Evolutionary conservation across 441 rosid species (phyloP).

Genomic region (Biscutella auriculata): DNA sequence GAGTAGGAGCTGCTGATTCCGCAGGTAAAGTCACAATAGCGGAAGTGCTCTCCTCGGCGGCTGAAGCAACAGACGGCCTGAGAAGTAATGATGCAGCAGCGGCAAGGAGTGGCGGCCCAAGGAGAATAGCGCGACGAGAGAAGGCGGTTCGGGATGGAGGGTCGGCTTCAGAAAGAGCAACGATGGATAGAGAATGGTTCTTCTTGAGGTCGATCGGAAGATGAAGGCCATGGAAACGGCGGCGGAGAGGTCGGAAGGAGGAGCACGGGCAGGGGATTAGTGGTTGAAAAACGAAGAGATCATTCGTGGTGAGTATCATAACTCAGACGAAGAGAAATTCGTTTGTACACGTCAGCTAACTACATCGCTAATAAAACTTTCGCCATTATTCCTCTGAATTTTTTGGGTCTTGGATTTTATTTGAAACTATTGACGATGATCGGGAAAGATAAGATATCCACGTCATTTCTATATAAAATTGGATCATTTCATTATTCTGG

Average conservation of each 20-base stretch:
- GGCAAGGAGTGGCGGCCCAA: conserved; percentile 54
- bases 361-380: background rate
- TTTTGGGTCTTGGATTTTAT: background rate
- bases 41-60: conserved; percentile 18
- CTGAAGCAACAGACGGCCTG: conserved; percentile 24
- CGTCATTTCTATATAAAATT: background rate
- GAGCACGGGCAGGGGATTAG: conserved; percentile 11
- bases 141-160: conserved; percentile 1
- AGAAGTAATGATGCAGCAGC: conserved; percentile 32
- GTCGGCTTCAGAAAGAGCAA: conserved; percentile 11
- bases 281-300: conserved; percentile 16
- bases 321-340: background rate
- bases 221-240: conserved; percentile 13
- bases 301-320: conserved; percentile 18
- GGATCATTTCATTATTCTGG: background rate
- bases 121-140: conserved; percentile 40
- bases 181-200: background rate
- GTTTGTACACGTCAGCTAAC: conserved; percentile 20
- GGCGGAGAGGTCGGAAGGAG: conserved; percentile 9
- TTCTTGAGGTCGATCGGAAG: conserved; percentile 11
- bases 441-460: conserved; percentile 13
- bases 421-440: background rate
- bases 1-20: conserved; percentile 11
- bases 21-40: conserved; percentile 15
- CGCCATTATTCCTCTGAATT: background rate